phyloP scores from a whole-genome alignment of 2,329 filamentous ascomycete species.

The Simplicillium sp. region DNA sequence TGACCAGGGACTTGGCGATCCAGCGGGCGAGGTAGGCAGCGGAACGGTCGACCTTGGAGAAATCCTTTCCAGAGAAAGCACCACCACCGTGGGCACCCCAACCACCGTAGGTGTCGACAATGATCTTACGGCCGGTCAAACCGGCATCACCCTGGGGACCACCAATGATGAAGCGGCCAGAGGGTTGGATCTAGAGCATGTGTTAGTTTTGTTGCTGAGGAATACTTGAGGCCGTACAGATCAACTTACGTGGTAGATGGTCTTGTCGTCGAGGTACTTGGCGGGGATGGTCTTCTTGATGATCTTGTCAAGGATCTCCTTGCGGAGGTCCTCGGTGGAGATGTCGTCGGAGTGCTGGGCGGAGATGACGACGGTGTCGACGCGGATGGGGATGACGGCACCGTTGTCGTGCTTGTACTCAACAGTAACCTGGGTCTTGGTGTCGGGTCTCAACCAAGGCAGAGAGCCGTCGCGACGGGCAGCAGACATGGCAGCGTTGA shows the following conservation, averaged over 20 bases:
- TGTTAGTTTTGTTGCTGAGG: constrained; percentile 4
- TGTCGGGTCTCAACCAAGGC: constrained; percentile 94
- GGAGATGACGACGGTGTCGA: constrained; percentile 94
- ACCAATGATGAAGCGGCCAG: constrained; percentile 97
- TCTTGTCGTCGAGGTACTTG: constrained; percentile 85
- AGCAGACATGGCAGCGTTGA: constrained; percentile 88
- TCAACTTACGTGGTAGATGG: constrained; percentile 64
- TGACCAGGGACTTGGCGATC: constrained; percentile 97
- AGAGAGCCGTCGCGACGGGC: constrained; percentile 81
- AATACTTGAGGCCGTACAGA: neutral
- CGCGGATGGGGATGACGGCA: constrained; percentile 82
- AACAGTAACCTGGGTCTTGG: constrained; percentile 98
- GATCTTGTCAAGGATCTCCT: constrained; percentile 95
- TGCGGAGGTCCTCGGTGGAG: constrained; percentile 82
- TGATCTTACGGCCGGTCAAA: constrained; percentile 98
- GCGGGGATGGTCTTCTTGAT: constrained; percentile 89
- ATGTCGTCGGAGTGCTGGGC: constrained; percentile 89
- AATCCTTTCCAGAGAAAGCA: constrained; percentile 99
- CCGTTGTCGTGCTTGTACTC: constrained; percentile 97
- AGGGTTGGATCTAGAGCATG: constrained; percentile 80
- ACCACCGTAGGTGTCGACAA: constrained; percentile 98
- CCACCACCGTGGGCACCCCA: constrained; percentile 99
- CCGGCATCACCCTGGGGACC: constrained; percentile 98
- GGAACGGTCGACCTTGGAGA: constrained; percentile 99
- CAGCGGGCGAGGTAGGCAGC: constrained; percentile 95